These are phyloP conservation scores for Leptosphaerulina australis DNA, from an alignment of 2,329 filamentous ascomycete genomes.

Conservation along the genomic window DNA sequence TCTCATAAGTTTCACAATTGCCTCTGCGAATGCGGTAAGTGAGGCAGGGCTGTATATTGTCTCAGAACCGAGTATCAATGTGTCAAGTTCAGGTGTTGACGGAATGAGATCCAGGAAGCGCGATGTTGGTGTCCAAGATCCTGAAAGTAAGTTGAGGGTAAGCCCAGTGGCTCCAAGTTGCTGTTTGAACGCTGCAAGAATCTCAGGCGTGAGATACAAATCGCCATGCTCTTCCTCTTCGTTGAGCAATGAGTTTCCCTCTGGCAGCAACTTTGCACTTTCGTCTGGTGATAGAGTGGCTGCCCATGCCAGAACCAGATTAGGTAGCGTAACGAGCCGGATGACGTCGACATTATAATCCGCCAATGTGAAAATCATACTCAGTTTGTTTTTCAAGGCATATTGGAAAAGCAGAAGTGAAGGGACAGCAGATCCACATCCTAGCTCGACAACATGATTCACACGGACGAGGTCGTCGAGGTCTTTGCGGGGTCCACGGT, in stretches of 20 bases:
- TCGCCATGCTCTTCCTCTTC: slow-evolving; percentile 54
- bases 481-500: slow-evolving; percentile 56
- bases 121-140: slow-evolving; percentile 68
- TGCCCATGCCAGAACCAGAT: slow-evolving; percentile 72
- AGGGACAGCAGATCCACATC: slow-evolving; percentile 78
- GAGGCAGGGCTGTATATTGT: slow-evolving; percentile 83
- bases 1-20: slow-evolving; percentile 64
- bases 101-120: slow-evolving; percentile 65
- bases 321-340: slow-evolving; percentile 78
- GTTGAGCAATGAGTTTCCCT: slow-evolving; percentile 29
- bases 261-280: slow-evolving; percentile 21
- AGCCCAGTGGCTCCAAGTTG: slow-evolving; percentile 61
- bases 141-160: slow-evolving; percentile 70
- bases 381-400: slow-evolving; percentile 55
- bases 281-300: slow-evolving; percentile 30
- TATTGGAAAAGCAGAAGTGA: slow-evolving; percentile 73
- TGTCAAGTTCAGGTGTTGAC: slow-evolving; percentile 47
- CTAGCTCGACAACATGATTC: slow-evolving; percentile 65
- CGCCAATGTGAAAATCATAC: slow-evolving; percentile 68
- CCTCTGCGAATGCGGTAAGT: slow-evolving; percentile 70
- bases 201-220: slow-evolving; percentile 65
- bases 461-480: slow-evolving; percentile 57
- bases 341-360: slow-evolving; percentile 83
- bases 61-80: slow-evolving; percentile 71
- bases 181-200: slow-evolving; percentile 64